Evolutionary conservation across 306 rosid species (phyloP).

Genomic region (peach (Prunus persica)): DNA sequence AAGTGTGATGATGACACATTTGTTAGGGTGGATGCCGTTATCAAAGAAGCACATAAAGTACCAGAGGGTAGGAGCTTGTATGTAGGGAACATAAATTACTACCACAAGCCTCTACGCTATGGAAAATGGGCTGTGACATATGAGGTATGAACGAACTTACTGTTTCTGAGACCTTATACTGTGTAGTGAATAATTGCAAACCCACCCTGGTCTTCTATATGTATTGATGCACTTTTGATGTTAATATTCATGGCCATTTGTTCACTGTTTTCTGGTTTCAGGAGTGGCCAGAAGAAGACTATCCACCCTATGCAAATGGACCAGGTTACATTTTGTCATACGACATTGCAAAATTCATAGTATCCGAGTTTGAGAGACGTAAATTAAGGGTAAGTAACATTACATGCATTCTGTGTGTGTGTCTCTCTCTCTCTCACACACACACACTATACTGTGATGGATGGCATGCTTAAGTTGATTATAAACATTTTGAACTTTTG

Average conservation of each 20-base stretch:
- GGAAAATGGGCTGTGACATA: constrained; percentile 99
- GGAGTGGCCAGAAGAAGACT: constrained; percentile 91
- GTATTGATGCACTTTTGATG: neutral
- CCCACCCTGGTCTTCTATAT: neutral
- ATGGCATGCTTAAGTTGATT: neutral
- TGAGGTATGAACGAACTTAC: constrained; percentile 51
- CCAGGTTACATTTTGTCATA: constrained; percentile 81
- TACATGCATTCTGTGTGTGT: neutral
- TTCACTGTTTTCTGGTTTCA: constrained; percentile 34
- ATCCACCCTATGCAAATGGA: constrained; percentile 93
- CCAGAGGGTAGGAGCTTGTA: constrained; percentile 58
- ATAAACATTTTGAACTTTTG: constrained; percentile 15
- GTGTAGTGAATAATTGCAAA: neutral
- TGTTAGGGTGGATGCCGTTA: constrained; percentile 64
- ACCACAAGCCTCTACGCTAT: constrained; percentile 79
- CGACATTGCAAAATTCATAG: constrained; percentile 55
- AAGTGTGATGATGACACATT: constrained; percentile 99
- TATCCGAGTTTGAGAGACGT: constrained; percentile 60
- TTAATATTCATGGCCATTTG: constrained; percentile 13
- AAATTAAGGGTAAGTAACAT: constrained; percentile 58
- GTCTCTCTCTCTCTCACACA: no score
- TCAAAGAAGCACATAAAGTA: constrained; percentile 44
- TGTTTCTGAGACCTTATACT: neutral
- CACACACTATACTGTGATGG: neutral
- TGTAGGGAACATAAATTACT: constrained; percentile 88